Evolutionary conservation across 352 stramenopile species (phyloP).

Genomic region (Globisporangium camurandrum): DNA sequence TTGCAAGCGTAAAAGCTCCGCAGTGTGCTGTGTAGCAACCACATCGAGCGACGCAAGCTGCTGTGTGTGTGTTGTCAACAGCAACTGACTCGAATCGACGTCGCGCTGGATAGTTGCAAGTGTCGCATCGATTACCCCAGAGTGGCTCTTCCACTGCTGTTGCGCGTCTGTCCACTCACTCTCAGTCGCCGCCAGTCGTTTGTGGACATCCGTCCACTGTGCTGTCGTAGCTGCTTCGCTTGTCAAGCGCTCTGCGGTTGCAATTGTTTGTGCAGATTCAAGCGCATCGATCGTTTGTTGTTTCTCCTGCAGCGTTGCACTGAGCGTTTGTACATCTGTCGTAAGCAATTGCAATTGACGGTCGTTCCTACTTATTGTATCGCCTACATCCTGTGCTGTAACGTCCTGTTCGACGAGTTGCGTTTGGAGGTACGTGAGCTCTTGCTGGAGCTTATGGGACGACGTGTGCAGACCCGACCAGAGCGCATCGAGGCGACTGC

Average conservation of each 20-base stretch:
- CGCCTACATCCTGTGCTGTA: too few relatives aligned
- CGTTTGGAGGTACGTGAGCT: constrained; percentile 27
- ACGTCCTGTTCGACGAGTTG: constrained; percentile 48
- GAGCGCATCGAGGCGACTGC: constrained; percentile 41
- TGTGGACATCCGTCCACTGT: too few relatives aligned
- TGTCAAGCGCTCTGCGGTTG: too few relatives aligned
- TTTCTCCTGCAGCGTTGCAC: too few relatives aligned
- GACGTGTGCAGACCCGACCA: constrained; percentile 38
- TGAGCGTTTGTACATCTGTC: too few relatives aligned
- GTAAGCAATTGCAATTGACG: too few relatives aligned
- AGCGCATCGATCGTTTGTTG: too few relatives aligned
- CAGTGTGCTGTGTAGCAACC: constrained; percentile 17
- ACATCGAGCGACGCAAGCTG: constrained; percentile 23
- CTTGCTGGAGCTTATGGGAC: constrained; percentile 27
- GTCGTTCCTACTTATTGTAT: too few relatives aligned
- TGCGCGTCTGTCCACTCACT: constrained; percentile 12
- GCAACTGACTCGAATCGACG: constrained; percentile 18
- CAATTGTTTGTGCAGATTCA: too few relatives aligned
- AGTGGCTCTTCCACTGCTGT: constrained; percentile 17
- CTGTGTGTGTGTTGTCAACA: constrained; percentile 25
- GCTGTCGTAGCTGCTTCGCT: too few relatives aligned
- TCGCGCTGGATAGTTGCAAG: constrained; percentile 22
- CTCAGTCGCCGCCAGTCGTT: constrained; percentile 19
- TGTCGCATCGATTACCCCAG: constrained; percentile 20
- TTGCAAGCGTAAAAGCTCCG: constrained; percentile 24